phyloP scores from a whole-genome alignment of 345 rosid genomes.

The Dovyalis caffra region DNA sequence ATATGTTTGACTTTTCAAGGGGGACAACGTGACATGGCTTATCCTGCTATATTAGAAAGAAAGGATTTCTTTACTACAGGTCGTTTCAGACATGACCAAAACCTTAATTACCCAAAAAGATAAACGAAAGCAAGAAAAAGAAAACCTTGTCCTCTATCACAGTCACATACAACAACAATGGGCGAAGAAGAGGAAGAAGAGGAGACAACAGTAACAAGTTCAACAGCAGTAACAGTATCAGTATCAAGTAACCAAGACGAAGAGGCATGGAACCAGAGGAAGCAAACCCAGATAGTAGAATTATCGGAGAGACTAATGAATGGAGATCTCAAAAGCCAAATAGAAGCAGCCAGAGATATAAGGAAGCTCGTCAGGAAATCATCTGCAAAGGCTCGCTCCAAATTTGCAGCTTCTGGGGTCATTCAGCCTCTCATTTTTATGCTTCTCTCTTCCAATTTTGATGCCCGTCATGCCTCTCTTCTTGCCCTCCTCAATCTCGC shows the following conservation, averaged over 20 bases:
- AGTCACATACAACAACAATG: too few relatives aligned
- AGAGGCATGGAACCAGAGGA: slow-evolving; percentile 45
- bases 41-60: too few relatives aligned
- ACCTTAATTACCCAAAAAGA: slow-evolving; percentile 6
- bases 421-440: slow-evolving; percentile 63
- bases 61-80: too few relatives aligned
- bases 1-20: too few relatives aligned
- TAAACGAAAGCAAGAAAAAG: background rate
- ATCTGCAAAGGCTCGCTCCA: slow-evolving; percentile 57
- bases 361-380: slow-evolving; percentile 55
- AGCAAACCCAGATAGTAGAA: slow-evolving; percentile 43
- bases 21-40: too few relatives aligned
- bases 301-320: slow-evolving; percentile 47
- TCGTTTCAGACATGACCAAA: slow-evolving; percentile 5
- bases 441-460: slow-evolving; percentile 55
- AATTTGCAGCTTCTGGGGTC: slow-evolving; percentile 67
- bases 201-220: background rate
- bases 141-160: too few relatives aligned
- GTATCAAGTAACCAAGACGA: slow-evolving; percentile 33
- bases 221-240: background rate
- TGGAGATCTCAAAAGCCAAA: slow-evolving; percentile 60
- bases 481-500: slow-evolving; percentile 81
- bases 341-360: slow-evolving; percentile 64
- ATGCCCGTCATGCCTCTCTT: slow-evolving; percentile 69
- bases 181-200: slow-evolving; percentile 30